Percentiles rank a stretch among this genome's conserved stretches.
Conservation (phyloP, 164 flowering plant species). For the Liriodendron chinense region DNA sequence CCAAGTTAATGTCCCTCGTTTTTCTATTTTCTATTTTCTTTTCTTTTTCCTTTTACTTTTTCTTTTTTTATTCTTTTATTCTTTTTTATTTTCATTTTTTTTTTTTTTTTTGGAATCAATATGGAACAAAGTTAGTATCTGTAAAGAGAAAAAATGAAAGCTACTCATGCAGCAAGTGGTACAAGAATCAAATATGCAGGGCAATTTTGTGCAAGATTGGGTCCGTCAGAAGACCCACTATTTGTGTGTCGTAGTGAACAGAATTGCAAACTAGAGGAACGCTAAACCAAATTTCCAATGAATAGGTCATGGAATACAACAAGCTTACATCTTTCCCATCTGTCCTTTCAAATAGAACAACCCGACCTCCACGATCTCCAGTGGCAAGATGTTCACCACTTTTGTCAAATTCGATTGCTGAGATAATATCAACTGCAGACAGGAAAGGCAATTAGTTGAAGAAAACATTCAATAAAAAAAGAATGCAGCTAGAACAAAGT, state of each 20-base stretch:
- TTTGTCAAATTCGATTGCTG: conserved; percentile 66
- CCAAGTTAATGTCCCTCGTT: neutral
- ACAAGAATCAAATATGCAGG: no score
- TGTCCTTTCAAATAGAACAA: conserved; percentile 63
- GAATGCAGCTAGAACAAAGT: neutral
- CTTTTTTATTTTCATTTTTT: no score
- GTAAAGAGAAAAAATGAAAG: neutral
- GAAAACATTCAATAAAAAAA: neutral
- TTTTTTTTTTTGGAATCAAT: neutral
- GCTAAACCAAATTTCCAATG: neutral
- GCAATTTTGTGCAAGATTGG: neutral
- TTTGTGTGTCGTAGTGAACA: neutral
- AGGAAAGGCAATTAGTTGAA: neutral
- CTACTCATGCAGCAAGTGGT: neutral
- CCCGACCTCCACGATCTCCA: conserved; percentile 74
- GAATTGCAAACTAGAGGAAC: neutral
- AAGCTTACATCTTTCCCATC: conserved; percentile 46
- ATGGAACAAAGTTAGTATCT: neutral
- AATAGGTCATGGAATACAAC: neutral
- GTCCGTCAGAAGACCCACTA: neutral
- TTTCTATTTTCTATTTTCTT: neutral
- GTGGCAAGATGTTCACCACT: conserved; percentile 65
- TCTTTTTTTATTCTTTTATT: no score
- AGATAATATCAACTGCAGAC: conserved; percentile 49
- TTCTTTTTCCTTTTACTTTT: no score